Conservation (phyloP, 2,329 filamentous ascomycete species). For the Rosellinia necatrix region DNA sequence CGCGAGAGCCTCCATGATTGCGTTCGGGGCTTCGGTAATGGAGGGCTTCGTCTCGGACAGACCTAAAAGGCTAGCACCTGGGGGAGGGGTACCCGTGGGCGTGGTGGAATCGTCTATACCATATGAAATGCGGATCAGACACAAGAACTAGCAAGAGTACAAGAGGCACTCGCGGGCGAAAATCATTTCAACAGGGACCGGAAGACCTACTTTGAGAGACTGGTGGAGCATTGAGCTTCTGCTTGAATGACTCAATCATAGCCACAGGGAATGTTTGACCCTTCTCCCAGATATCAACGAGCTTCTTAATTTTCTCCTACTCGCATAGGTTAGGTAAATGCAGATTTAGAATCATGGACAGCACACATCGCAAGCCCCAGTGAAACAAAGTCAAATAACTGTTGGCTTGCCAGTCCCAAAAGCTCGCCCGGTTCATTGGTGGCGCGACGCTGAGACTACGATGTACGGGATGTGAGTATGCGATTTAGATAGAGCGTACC, state of each 20-base stretch:
- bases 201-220: slow-evolving; percentile 65
- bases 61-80: slow-evolving; percentile 47
- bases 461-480: slow-evolving; percentile 35
- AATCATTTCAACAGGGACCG: slow-evolving; percentile 6
- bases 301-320: slow-evolving; percentile 94
- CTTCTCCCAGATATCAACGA: slow-evolving; percentile 98
- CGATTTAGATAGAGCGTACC: slow-evolving; percentile 67
- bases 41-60: slow-evolving; percentile 39
- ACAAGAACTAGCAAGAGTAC: slow-evolving; percentile 22
- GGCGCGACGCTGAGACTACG: slow-evolving; percentile 39
- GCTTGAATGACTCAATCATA: slow-evolving; percentile 82
- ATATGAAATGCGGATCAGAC: slow-evolving; percentile 47
- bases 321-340: slow-evolving; percentile 52
- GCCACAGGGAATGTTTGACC: slow-evolving; percentile 84
- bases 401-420: slow-evolving; percentile 23
- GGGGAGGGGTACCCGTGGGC: slow-evolving; percentile 66
- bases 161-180: slow-evolving; percentile 7
- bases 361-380: slow-evolving; percentile 22
- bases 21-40: slow-evolving; percentile 53
- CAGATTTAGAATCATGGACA: slow-evolving; percentile 39
- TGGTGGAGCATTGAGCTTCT: slow-evolving; percentile 70
- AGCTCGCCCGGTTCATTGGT: slow-evolving; percentile 18
- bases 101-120: slow-evolving; percentile 73
- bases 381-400: slow-evolving; percentile 1
- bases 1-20: slow-evolving; percentile 78